Base-by-base conservation (phyloP, 176 grass and related monocot species). In the Lolium perenne region DNA sequence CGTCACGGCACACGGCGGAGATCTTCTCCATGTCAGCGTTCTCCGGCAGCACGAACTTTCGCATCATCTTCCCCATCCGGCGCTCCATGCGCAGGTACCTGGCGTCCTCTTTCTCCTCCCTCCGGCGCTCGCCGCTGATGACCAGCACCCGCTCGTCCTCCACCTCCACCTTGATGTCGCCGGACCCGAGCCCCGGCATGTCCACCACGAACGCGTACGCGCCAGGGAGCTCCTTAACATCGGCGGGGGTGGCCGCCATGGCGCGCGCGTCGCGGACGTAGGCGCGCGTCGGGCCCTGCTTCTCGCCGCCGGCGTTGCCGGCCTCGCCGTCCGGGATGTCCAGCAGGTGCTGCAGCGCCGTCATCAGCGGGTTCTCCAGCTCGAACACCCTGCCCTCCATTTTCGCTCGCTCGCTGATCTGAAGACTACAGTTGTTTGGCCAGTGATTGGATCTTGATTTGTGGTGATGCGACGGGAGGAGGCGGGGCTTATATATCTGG, bases 161-260 rank as follows among this genome's bases (percentile, higher is more conserved):
- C 71, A 97, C 84, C 86, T 91, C 86, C 85, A 97, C 95, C 88
- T 89, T 92, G 88, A 97, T 89, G 87, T 97, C 95, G 65, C 85
- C 90, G 1, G 92, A 90, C 65, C 47, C 87, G 1, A 97, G 76
- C 73, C 94, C 94, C 5, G 94, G 94, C 94, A 94, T 97, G 92
- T 97, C 94, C 80, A 94, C 82, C 60, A 92, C 87, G 88, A 97
- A 97, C 10, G 83, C 80, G 80, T 97, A 97, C 4, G 89, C 83
- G 1, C 41, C 38, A 0, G 89, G 87, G 0, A 95, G 89, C 85
- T 95, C 94, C 89, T 95, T 95, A 6, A 95, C 94, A 59, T 95
- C 94, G 2, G 89, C 94, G 0, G 87, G 82, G 16, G 94, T 95
- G 1, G 94, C 86, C 8, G 94, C 94, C 91, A 95, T 95, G 35